Evolutionary conservation across 768 basidiomycete species (phyloP), one percentile per base, ranked within the genome.

Genomic region (Calocybe cyanea): DNA sequence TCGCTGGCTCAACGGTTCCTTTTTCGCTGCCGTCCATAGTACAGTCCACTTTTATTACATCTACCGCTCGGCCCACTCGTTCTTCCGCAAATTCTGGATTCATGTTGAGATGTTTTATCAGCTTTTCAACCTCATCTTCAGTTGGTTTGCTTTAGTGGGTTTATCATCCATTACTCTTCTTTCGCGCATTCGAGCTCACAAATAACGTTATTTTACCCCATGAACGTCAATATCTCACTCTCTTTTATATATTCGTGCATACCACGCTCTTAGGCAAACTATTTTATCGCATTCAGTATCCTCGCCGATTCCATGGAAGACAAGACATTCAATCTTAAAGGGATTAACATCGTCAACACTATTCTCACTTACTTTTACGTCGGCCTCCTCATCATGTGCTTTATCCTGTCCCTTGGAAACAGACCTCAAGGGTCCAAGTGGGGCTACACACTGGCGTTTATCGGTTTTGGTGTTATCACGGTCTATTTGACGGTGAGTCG

Each of bases 21-120:
- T 99, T 81, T 99, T 99, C 65, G 96, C 94, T 8, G 91, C 88
- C 0, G 82, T 98, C 13, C 93, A 98, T 68, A 84, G 86, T 46
- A 87, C 83, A 3, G 75, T 93, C 53, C 91, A 98, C 62, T 98
- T 99, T 66, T 84, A 89, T 53, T 97, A 97, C 61, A 80, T 99
- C 32, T 98, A 98, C 63, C 82, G 95, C 19, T 91, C 87, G 7
- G 85, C 88, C 15, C 93, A 95, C 62, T 66, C 77, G 0, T 78
- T 92, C 60, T 23, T 84, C 31, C 76, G 92, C 58, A 98, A 97
- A 67, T 80, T 88, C 61, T 95, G 90, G 88, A 87, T 98, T 31
- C 95, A 97, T 52, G 73, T 97, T 45, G 94, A 97, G 69, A 81
- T 94, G 73, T 15, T 97, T 13, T 97, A 97, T 62, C 92, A 95